Evolutionary conservation across 306 rosid species (phyloP).

Genomic region (Elaeagnus macrophylla): DNA sequence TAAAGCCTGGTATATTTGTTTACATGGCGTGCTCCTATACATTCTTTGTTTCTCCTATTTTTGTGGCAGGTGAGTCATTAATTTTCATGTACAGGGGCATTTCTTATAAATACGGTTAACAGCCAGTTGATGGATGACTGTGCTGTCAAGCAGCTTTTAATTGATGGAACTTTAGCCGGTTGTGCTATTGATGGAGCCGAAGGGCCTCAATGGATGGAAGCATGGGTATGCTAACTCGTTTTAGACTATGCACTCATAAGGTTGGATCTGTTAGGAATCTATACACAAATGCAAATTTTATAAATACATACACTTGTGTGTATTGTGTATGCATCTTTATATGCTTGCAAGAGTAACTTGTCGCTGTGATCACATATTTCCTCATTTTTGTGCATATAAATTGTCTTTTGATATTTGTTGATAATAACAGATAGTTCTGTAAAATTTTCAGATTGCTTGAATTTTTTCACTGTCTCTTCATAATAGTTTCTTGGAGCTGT

Average conservation of each 20-base stretch:
- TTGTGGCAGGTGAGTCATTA: conserved; percentile 9
- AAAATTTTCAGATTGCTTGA: too few species aligned
- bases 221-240: conserved; percentile 68
- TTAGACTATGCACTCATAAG: conserved; percentile 8
- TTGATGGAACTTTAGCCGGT: conserved; percentile 96
- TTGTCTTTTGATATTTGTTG: too few species aligned
- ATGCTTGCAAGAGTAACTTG: too few species aligned
- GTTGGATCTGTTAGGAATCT: conserved; percentile 7
- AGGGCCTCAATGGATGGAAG: conserved; percentile 99
- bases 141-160: conserved; percentile 91
- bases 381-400: too few species aligned
- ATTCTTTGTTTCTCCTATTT: conserved; percentile 1
- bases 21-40: conserved; percentile 10
- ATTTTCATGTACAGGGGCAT: conserved; percentile 56
- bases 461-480: too few species aligned
- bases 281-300: background rate
- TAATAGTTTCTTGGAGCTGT: too few species aligned
- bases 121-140: conserved; percentile 96
- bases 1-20: conserved; percentile 67
- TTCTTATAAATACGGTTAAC: conserved; percentile 92
- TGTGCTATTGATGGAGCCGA: conserved; percentile 99
- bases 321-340: too few species aligned
- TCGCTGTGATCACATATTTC: too few species aligned
- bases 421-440: too few species aligned
- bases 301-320: background rate